Evolutionary conservation across 2,329 filamentous ascomycete genomes (phyloP).

Genomic region (Ophiocordyceps australis): DNA sequence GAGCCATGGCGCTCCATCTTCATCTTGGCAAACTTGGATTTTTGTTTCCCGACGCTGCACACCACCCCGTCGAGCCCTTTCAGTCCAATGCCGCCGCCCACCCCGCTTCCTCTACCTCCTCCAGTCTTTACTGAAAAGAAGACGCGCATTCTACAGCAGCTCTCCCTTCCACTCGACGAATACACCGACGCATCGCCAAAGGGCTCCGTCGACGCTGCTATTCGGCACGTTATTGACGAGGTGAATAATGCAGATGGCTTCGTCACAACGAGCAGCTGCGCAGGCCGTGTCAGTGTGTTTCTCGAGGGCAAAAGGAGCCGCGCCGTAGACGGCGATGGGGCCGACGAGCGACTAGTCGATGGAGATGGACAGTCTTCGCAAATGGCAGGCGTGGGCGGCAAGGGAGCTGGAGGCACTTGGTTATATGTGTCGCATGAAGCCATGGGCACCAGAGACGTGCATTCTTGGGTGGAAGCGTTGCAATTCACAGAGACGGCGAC

Average conservation of each 20-base stretch:
- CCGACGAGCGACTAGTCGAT: too few relatives aligned
- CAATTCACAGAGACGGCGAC: conserved; percentile 8
- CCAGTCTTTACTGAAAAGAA: conserved; percentile 43
- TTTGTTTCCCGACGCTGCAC: too few relatives aligned
- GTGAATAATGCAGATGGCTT: conserved; percentile 61
- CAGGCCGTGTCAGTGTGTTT: conserved; percentile 74
- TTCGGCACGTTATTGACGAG: conserved; percentile 57
- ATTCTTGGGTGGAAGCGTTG: conserved; percentile 13
- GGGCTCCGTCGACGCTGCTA: conserved; percentile 65
- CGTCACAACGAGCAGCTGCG: conserved; percentile 87
- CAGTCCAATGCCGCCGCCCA: too few relatives aligned
- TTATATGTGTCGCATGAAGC: conserved; percentile 76
- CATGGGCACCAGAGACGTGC: conserved; percentile 4
- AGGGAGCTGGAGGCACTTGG: conserved; percentile 73
- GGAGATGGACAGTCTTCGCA: conserved; percentile 7
- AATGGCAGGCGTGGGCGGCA: conserved; percentile 54
- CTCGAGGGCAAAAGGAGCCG: conserved; percentile 65
- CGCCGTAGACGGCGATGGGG: conserved; percentile 3
- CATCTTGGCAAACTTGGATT: too few relatives aligned
- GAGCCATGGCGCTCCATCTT: too few relatives aligned
- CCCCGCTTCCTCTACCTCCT: conserved; percentile 11
- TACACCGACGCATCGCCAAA: conserved; percentile 82
- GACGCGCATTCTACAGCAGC: conserved; percentile 49
- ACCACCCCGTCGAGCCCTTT: too few relatives aligned
- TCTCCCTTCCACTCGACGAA: conserved; percentile 47